Evolutionary conservation across 306 rosid species (phyloP).

Genomic region (Cyclanthera cordifolia): DNA sequence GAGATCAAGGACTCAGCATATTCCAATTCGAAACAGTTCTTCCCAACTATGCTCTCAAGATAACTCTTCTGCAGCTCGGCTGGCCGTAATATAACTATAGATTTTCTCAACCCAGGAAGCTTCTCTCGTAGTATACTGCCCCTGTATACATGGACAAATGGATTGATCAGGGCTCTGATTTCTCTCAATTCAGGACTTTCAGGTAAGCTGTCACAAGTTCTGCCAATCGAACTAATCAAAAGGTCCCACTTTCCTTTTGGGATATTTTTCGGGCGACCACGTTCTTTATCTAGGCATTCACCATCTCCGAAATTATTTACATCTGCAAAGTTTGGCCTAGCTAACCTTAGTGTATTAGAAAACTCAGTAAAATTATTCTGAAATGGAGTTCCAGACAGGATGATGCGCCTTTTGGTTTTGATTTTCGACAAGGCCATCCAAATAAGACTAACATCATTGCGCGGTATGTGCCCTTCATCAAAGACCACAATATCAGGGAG

Average conservation of each 20-base stretch:
- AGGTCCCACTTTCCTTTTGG: conserved; percentile 20
- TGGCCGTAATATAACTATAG: conserved; percentile 18
- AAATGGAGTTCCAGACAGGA: conserved; percentile 69
- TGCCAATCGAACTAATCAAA: conserved; percentile 20
- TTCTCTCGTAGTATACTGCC: conserved; percentile 38
- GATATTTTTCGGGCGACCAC: conserved; percentile 1
- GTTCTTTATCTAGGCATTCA: background rate
- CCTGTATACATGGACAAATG: conserved; percentile 39
- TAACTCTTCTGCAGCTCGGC: conserved; percentile 13
- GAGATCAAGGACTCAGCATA: conserved; percentile 30
- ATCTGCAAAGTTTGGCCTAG: conserved; percentile 25
- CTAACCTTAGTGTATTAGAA: conserved; percentile 36
- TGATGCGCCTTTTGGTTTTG: conserved; percentile 39
- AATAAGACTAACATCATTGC: conserved; percentile 26
- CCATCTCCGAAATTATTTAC: background rate
- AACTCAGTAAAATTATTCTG: conserved; percentile 61
- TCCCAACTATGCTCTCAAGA: background rate
- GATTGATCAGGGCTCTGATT: conserved; percentile 26
- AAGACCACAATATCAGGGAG: conserved; percentile 41
- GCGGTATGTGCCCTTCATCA: conserved; percentile 68
- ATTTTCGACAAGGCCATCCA: conserved; percentile 37
- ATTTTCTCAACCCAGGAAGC: conserved; percentile 48
- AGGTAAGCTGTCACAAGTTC: conserved; percentile 2
- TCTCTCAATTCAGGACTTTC: conserved; percentile 16
- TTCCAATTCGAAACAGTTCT: conserved; percentile 20